Conservation (phyloP, 495 filamentous ascomycete species). For the Aspergillus leporis region DNA sequence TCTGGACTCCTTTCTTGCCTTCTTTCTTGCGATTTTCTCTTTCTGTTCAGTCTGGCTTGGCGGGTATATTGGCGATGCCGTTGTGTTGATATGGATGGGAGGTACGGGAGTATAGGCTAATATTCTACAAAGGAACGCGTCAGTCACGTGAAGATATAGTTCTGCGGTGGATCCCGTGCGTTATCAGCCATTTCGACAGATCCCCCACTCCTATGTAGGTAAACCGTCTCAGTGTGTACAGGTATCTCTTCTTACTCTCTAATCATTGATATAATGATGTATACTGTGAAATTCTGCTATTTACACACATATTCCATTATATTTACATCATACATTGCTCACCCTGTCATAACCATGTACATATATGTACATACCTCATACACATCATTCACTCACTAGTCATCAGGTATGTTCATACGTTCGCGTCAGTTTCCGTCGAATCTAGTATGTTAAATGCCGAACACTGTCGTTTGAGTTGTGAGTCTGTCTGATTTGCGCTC, state of each 20-base stretch:
- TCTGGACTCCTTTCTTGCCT: background rate
- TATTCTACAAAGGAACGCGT: background rate
- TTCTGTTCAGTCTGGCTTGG: background rate
- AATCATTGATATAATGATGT: background rate
- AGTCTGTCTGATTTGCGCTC: background rate
- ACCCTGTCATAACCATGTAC: no score
- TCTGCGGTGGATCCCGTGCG: background rate
- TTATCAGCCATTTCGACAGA: no score
- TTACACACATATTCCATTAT: background rate
- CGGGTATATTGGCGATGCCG: background rate
- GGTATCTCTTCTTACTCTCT: background rate
- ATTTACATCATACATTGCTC: background rate
- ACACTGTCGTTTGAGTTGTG: background rate
- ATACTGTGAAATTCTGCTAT: background rate
- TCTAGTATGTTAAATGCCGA: background rate
- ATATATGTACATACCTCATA: background rate
- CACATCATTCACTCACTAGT: background rate
- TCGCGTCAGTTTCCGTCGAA: background rate
- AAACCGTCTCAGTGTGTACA: background rate
- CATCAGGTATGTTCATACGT: background rate
- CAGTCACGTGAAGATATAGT: slow-evolving; percentile 14
- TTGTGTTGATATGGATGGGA: background rate
- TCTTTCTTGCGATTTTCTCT: background rate
- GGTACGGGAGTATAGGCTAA: background rate
- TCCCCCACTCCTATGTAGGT: no score